These are phyloP conservation scores for Hemileccinum rubropunctum DNA, from an alignment of 768 basidiomycete genomes.

Conservation along the genomic window DNA sequence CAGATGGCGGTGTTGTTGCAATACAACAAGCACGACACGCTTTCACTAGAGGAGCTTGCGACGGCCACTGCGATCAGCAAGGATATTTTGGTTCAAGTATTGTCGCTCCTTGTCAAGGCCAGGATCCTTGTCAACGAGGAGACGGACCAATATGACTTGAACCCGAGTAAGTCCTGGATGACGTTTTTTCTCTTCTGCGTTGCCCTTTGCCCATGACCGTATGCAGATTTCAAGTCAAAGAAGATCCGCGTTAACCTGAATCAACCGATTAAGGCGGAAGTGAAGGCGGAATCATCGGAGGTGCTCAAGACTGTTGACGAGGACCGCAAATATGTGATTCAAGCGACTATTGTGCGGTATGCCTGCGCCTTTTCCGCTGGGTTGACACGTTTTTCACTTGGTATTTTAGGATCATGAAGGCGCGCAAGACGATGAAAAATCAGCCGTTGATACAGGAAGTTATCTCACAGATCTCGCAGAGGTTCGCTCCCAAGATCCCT, in stretches of 20 bases:
- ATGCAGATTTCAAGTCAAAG: conserved; percentile 82
- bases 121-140: conserved; percentile 90
- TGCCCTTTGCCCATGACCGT: not conserved
- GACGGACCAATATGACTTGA: conserved; percentile 86
- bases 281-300: conserved; percentile 85
- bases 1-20: conserved; percentile 94
- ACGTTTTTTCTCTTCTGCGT: too few species aligned
- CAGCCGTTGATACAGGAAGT: conserved; percentile 88
- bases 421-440: conserved; percentile 93
- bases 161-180: conserved; percentile 50
- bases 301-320: conserved; percentile 95
- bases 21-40: conserved; percentile 88
- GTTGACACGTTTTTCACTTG: too few species aligned
- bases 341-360: conserved; percentile 87
- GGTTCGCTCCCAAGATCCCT: conserved; percentile 90
- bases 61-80: conserved; percentile 78
- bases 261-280: conserved; percentile 90
- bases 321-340: conserved; percentile 94
- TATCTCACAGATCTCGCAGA: conserved; percentile 81
- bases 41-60: conserved; percentile 77
- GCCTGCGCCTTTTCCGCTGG: not conserved
- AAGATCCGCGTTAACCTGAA: conserved; percentile 92
- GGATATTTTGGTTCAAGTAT: conserved; percentile 69
- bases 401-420: conserved; percentile 83
- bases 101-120: conserved; percentile 73